Base-by-base conservation (phyloP, 805 yeast genomes). In the Candida hispaniensis region DNA sequence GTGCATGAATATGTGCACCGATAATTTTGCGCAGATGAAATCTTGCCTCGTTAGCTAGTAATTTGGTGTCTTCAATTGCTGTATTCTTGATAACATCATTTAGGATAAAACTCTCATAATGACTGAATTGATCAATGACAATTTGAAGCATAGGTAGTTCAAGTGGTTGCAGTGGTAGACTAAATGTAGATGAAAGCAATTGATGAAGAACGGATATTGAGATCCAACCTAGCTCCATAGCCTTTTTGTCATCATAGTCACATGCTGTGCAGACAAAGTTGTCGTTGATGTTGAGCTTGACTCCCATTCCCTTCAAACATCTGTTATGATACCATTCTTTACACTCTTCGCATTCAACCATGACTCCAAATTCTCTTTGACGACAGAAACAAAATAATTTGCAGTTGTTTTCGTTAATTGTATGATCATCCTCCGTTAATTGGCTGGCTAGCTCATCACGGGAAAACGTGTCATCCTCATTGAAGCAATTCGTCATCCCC, bases 321-420 rank as follows among this genome's bases (percentile, higher is more conserved):
- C 65, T 79, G 2, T 91, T 93, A 51, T 85, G 96, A 51, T 82
- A 94, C 95, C 94, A 85, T 7, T 76, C 93, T 8, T 80, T 73
- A 55, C 96, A 85, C 40, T 66, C 64, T 47, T 83, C 94, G 62
- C 96, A 85, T 54, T 83, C 93, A 30, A 86, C 75, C 18, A 93
- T 82, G 50, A 78, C 74, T 0, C 94, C 94, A 48, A 79, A 91
- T 55, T 83, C 94, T 35, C 80, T 51, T 16, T 50, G 42, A 12
- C 68, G 62, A 34, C 64, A 63, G 30, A 58, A 47, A 7, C 69
- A 65, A 48, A 64, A 71, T 4, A 60, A 45, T 41, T 64, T 61
- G 30, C 61, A 42, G 2, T 61, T 58, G 7, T 54, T 47, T 4
- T 43, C 47, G 7, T 40, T 34, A 17, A 33, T 38, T 7, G 38